phyloP scores from a whole-genome alignment of 2,329 filamentous ascomycete genomes.

The Cryoendolithus antarcticus region DNA sequence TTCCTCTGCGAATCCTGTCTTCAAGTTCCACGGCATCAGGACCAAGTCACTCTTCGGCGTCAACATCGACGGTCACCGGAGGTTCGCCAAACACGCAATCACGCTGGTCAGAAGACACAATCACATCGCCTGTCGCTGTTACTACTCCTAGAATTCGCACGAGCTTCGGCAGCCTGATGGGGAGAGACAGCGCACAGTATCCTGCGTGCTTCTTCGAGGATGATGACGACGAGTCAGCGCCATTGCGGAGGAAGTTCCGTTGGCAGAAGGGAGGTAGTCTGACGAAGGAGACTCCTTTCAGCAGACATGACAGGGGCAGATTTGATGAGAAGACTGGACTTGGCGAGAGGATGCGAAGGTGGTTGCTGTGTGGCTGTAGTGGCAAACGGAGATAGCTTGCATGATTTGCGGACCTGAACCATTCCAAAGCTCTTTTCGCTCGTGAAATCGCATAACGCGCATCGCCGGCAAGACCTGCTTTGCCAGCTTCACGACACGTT shows the following conservation, averaged over 20 bases:
- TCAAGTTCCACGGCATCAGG: conserved; percentile 7
- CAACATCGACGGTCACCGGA: conserved; percentile 3
- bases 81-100: conserved; percentile 4
- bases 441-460: not conserved
- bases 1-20: conserved; percentile 15
- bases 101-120: conserved; percentile 20
- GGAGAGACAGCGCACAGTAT: conserved; percentile 10
- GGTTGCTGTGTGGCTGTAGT: conserved; percentile 2
- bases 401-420: no score
- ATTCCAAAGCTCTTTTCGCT: no score
- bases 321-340: no score
- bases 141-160: conserved; percentile 11
- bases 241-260: conserved; percentile 13
- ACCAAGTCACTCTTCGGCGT: conserved; percentile 1
- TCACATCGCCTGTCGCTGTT: conserved; percentile 11
- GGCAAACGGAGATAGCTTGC: not conserved
- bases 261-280: conserved; percentile 8
- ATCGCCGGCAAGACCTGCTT: not conserved
- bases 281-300: not conserved
- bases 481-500: not conserved
- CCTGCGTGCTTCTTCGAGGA: conserved; percentile 22
- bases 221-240: conserved; percentile 12
- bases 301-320: no score
- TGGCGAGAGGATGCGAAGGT: not conserved
- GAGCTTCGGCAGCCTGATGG: conserved; percentile 15